Base-by-base conservation (phyloP, 148 eudicot genomes). In the Persicaria tinctoria region DNA sequence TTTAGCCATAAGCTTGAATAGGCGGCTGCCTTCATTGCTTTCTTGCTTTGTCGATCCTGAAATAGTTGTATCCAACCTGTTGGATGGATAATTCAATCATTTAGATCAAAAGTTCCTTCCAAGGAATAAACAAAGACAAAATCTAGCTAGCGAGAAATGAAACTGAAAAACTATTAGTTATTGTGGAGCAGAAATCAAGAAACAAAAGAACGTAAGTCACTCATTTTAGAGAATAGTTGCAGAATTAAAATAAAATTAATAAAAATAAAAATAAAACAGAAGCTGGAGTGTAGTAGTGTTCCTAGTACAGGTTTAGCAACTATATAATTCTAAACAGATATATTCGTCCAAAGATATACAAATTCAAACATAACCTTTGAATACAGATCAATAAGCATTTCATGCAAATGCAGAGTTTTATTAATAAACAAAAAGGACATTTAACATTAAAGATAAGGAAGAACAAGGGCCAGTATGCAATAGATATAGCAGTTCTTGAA, bases 31-130 rank as follows among this genome's bases (percentile, higher is more conserved):
- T 79, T 94, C 98, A 68, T 81, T 91, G 80, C 87, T 86, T 74
- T 96, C 99, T 85, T 89, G 99, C 86, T 92, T 96, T 62, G 84
- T 73, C 78, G 97, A 77, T 53, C 99, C 99, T 6, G 97, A 90
- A 78, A 96, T 92, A 72, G 99, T 96, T 71, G 97, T 82, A 83
- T 96, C 99, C 92, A 96, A 80, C 90, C 99, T 96, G 93, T 80
- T 14, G 76, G 66, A 8, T 5, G 48, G 48, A 66, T 38, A 44
- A 66, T 66, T 66, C 13, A 5, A 66, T 66, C 5, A 66, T 11
- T 66, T 41, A 44, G 47, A 66, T 16, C 8, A 64, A 4, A 32
- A 64, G 70, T 64, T 38, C 70, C 70, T 64, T 32, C 70, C 46
- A 4, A 13, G 46, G n/a, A 18, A 18, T 64, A 64, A 8, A 47